phyloP scores from a whole-genome alignment of 2,329 filamentous ascomycete genomes.

The Pseudocercospora crystallina region DNA sequence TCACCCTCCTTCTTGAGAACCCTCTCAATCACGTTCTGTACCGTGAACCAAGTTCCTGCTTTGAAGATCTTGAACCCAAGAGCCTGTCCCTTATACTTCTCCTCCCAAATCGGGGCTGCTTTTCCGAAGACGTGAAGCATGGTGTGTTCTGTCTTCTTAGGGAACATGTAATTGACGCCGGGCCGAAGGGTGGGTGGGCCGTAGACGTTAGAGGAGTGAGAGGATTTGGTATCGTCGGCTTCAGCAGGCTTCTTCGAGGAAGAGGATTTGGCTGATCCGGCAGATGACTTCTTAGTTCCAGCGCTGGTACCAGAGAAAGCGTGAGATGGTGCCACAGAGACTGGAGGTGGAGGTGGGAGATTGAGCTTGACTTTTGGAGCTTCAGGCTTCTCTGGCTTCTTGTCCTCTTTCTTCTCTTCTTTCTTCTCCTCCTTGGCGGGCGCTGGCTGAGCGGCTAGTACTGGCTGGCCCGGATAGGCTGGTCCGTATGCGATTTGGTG shows the following conservation, averaged over 20 bases:
- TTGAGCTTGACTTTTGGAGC: background rate
- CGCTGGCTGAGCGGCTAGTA: slow-evolving; percentile 8
- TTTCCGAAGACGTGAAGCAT: slow-evolving; percentile 34
- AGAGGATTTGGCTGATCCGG: background rate
- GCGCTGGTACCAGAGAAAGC: slow-evolving; percentile 5
- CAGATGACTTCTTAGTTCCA: no score
- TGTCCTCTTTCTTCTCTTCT: slow-evolving; percentile 4
- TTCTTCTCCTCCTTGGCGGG: background rate
- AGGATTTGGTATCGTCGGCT: background rate
- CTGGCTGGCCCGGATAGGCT: background rate
- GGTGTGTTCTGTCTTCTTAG: slow-evolving; percentile 25
- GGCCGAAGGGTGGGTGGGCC: slow-evolving; percentile 20
- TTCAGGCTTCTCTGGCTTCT: slow-evolving; percentile 3
- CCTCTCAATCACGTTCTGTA: slow-evolving; percentile 33
- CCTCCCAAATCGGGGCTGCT: slow-evolving; percentile 29
- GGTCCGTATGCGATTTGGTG: slow-evolving; percentile 9
- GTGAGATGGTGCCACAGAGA: background rate
- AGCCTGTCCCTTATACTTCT: slow-evolving; percentile 18
- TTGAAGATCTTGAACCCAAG: slow-evolving; percentile 36
- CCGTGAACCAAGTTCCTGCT: slow-evolving; percentile 27
- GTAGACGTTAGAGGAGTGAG: background rate
- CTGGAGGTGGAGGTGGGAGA: background rate
- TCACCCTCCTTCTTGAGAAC: slow-evolving; percentile 23
- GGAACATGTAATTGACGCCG: slow-evolving; percentile 33
- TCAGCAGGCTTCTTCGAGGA: background rate